Evolutionary conservation across 306 rosid genomes (phyloP).

Genomic region (Fragaria nilgerrensis): DNA sequence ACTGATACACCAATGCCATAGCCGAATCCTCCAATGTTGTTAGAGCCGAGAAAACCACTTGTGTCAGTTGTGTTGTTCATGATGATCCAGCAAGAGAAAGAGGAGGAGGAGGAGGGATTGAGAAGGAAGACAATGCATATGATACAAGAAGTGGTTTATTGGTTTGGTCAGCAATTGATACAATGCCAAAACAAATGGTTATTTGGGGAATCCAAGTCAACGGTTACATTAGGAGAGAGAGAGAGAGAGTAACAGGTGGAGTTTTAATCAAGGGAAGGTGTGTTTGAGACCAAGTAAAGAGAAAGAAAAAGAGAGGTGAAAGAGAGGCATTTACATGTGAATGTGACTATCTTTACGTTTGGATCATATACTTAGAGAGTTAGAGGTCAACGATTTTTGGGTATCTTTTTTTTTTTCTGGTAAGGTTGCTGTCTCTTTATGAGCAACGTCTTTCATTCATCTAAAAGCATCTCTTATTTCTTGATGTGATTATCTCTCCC

Average conservation of each 20-base stretch:
- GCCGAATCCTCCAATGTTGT: constrained; percentile 64
- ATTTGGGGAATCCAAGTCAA: constrained; percentile 50
- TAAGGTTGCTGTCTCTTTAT: constrained; percentile 18
- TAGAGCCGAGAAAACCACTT: constrained; percentile 56
- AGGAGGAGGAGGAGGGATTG: constrained; percentile 7
- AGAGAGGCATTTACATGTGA: constrained; percentile 43
- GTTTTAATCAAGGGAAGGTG: constrained; percentile 42
- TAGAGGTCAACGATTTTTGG: constrained; percentile 46
- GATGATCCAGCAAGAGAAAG: background rate
- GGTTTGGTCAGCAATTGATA: constrained; percentile 32
- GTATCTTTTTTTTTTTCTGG: background rate
- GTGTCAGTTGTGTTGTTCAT: constrained; percentile 49
- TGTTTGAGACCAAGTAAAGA: constrained; percentile 36
- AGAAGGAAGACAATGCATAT: constrained; percentile 7
- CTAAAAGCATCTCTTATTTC: constrained; percentile 9
- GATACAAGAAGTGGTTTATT: constrained; percentile 9
- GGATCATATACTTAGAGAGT: background rate
- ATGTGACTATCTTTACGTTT: constrained; percentile 26
- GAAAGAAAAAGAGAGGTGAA: constrained; percentile 13
- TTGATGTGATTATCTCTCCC: constrained; percentile 16
- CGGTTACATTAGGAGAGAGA: constrained; percentile 22
- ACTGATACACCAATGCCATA: constrained; percentile 83
- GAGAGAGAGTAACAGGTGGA: constrained; percentile 17
- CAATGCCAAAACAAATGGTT: constrained; percentile 22
- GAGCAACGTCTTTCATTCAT: constrained; percentile 24